phyloP scores from a whole-genome alignment of 2,329 filamentous ascomycete genomes.

The Calonectria montana region DNA sequence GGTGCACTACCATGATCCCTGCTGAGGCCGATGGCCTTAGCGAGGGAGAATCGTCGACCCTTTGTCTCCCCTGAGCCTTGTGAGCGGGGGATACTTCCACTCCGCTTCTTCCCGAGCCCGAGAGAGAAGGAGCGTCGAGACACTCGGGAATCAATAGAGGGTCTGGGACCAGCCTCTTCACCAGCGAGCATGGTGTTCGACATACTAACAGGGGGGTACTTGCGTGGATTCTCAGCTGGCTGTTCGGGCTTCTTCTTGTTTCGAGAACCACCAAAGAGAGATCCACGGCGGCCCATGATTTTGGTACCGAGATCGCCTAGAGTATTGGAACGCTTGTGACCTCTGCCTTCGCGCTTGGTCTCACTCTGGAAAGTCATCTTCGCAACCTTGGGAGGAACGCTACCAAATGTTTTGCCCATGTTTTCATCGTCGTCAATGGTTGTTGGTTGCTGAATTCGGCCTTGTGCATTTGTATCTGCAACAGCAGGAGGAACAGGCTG shows the following conservation, averaged over 20 bases:
- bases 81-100: conserved; percentile 71
- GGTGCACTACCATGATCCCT: conserved; percentile 63
- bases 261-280: conserved; percentile 76
- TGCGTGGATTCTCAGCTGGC: conserved; percentile 71
- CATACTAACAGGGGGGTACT: conserved; percentile 94
- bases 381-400: conserved; percentile 69
- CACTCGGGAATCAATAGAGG: conserved; percentile 76
- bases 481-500: conserved; percentile 89
- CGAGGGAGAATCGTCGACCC: conserved; percentile 76
- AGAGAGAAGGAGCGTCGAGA: conserved; percentile 78
- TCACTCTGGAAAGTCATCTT: conserved; percentile 67
- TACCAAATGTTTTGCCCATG: conserved; percentile 71
- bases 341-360: conserved; percentile 59
- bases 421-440: conserved; percentile 72
- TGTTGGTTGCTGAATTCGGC: conserved; percentile 84
- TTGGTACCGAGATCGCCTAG: conserved; percentile 86
- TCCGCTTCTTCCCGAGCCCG: conserved; percentile 76
- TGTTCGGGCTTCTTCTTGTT: conserved; percentile 64
- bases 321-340: conserved; percentile 78
- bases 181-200: conserved; percentile 73
- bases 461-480: conserved; percentile 88
- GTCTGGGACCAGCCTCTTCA: conserved; percentile 62
- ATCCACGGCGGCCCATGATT: conserved; percentile 85
- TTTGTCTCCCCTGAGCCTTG: conserved; percentile 68
- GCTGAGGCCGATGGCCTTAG: conserved; percentile 71